Conservation (phyloP, 2,329 filamentous ascomycete species). For the Aspergillus sp. region DNA sequence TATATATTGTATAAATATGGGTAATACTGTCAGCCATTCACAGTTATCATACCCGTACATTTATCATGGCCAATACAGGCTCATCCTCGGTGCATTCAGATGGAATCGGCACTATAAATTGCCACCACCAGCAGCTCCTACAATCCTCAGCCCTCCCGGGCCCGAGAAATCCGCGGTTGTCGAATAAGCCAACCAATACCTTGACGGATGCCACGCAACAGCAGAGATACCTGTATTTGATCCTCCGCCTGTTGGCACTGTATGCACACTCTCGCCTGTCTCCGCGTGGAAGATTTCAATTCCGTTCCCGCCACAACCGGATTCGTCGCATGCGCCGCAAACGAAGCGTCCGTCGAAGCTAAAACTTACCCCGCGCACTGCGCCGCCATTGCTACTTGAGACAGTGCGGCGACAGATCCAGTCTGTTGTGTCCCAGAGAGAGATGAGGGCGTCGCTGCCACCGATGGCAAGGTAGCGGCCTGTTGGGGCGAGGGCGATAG, state of each 20-base stretch:
- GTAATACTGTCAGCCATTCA: not conserved
- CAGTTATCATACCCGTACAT: too few species aligned
- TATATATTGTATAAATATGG: not conserved
- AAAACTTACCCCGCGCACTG: slow-evolving; percentile 50
- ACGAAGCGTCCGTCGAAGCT: slow-evolving; percentile 52
- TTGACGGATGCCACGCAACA: slow-evolving; percentile 51
- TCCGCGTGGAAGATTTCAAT: slow-evolving; percentile 53
- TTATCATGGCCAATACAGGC: not conserved
- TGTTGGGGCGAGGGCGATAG: slow-evolving; percentile 47
- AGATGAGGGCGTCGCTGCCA: slow-evolving; percentile 51
- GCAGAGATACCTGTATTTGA: slow-evolving; percentile 43
- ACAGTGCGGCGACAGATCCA: slow-evolving; percentile 52
- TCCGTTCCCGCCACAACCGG: slow-evolving; percentile 42
- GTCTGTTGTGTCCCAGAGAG: slow-evolving; percentile 53
- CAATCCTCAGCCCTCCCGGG: slow-evolving; percentile 47
- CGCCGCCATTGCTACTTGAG: slow-evolving; percentile 45
- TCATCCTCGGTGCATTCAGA: not conserved
- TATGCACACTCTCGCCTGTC: slow-evolving; percentile 50
- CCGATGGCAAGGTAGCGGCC: slow-evolving; percentile 51
- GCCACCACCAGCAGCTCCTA: slow-evolving; percentile 48
- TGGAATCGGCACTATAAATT: slow-evolving; percentile 21
- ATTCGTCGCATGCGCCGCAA: slow-evolving; percentile 50
- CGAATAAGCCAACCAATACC: slow-evolving; percentile 52
- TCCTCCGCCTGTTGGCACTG: slow-evolving; percentile 40
- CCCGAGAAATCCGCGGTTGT: slow-evolving; percentile 43